Percentiles rank a stretch among this genome's conserved stretches.
These are phyloP conservation scores for Coemansia reversa DNA, from an alignment of 192 early-diverging fungal genomes.

Conservation along the genomic window DNA sequence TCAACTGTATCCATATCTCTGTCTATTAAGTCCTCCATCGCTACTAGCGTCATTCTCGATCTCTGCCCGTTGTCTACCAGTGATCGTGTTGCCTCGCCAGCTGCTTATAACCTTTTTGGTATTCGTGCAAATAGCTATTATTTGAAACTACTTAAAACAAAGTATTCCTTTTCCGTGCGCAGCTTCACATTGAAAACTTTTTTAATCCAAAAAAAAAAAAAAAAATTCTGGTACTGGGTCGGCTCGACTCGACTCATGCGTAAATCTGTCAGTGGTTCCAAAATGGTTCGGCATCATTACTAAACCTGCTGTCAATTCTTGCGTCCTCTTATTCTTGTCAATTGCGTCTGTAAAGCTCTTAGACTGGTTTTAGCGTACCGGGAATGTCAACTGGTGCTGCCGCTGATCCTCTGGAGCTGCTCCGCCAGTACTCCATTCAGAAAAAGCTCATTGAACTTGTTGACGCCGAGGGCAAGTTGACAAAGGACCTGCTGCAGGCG, in stretches of 20 bases:
- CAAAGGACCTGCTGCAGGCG: constrained; percentile 50
- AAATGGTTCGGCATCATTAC: not conserved
- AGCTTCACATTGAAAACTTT: too few species aligned
- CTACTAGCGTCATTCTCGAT: too few species aligned
- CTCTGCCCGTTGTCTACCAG: too few species aligned
- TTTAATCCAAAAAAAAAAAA: not conserved
- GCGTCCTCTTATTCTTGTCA: not conserved
- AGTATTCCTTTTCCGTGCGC: too few species aligned
- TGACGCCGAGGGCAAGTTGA: constrained; percentile 39
- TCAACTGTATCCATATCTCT: constrained; percentile 33
- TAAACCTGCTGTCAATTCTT: not conserved
- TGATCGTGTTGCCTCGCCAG: too few species aligned
- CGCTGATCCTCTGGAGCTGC: constrained; percentile 57
- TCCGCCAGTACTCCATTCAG: constrained; percentile 61
- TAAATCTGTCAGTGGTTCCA: too few species aligned
- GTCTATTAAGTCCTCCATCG: not conserved
- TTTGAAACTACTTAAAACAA: too few species aligned
- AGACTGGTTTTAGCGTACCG: not conserved
- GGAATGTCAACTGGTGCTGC: not conserved
- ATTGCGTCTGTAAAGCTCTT: not conserved
- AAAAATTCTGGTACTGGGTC: not conserved
- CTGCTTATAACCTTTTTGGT: too few species aligned
- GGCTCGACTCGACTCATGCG: constrained; percentile 2
- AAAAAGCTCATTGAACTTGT: constrained; percentile 58
- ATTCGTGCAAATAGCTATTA: too few species aligned